A percentile compares a stretch with the other conserved stretches of the same genome.
Evolutionary conservation across 768 basidiomycete genomes (phyloP).

Genomic region (Russula abietina): DNA sequence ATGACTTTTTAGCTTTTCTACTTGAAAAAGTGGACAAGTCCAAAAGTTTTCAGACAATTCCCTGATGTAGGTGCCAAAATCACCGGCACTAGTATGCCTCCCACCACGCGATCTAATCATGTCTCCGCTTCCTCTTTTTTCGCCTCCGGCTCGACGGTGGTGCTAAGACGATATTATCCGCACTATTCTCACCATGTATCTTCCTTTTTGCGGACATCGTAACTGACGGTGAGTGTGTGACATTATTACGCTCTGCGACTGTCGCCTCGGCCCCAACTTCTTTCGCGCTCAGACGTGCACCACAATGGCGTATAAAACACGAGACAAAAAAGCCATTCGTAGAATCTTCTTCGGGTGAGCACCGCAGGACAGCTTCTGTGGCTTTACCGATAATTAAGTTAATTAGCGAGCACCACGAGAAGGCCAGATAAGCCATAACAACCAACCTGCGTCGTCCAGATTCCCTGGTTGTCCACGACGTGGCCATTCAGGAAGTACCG

Average conservation of each 20-base stretch:
- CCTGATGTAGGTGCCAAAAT: not conserved
- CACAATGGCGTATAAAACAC: conserved; percentile 57
- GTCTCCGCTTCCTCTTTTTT: conserved; percentile 4
- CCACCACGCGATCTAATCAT: not conserved
- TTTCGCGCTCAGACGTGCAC: not conserved
- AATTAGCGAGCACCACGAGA: not conserved
- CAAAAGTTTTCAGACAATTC: no score
- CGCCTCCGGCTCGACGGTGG: not conserved
- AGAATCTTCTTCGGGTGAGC: conserved; percentile 73
- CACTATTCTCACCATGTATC: not conserved
- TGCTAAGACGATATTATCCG: not conserved
- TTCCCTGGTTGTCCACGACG: conserved; percentile 70
- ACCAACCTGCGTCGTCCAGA: conserved; percentile 35
- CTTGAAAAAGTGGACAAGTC: no score
- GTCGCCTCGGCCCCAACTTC: not conserved
- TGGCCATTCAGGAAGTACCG: conserved; percentile 78
- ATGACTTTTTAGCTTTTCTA: no score
- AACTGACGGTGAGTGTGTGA: not conserved
- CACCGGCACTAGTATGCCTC: not conserved
- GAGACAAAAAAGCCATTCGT: conserved; percentile 98
- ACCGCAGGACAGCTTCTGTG: conserved; percentile 61
- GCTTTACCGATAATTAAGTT: not conserved
- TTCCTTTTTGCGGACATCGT: conserved; percentile 14
- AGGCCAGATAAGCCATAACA: not conserved
- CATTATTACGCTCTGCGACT: not conserved